phyloP scores from a whole-genome alignment of 345 rosid species.

The Moricandia moricandioides region DNA sequence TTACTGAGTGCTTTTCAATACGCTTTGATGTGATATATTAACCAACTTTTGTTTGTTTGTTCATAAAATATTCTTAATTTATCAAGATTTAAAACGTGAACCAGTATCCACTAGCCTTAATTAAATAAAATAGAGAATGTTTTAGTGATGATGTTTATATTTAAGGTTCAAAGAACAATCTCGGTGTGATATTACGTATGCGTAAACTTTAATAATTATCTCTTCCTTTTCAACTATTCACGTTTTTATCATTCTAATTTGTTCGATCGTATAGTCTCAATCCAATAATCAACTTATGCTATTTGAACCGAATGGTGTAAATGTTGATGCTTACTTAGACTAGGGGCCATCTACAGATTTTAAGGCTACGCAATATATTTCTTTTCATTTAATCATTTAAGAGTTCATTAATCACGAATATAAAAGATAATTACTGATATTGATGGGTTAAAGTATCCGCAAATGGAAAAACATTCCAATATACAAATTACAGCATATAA shows the following conservation, averaged over 20 bases:
- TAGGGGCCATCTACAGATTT: background rate
- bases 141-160: background rate
- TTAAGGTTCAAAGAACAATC: background rate
- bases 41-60: background rate
- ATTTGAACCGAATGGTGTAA: background rate
- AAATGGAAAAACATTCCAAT: background rate
- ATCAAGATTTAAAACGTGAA: background rate
- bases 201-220: background rate
- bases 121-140: background rate
- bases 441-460: background rate
- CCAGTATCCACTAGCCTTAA: background rate
- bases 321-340: background rate
- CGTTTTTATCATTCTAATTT: conserved; percentile 3
- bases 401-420: background rate
- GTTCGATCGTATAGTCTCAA: background rate
- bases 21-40: background rate
- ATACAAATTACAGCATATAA: background rate
- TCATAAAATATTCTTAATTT: background rate
- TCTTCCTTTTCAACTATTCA: background rate
- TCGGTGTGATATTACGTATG: conserved; percentile 15
- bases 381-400: background rate
- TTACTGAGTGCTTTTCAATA: background rate
- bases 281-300: background rate
- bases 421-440: background rate
- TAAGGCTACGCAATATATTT: background rate